phyloP scores from a whole-genome alignment of 1,284 basidiomycete species.

The Ceratobasidium sp. region DNA sequence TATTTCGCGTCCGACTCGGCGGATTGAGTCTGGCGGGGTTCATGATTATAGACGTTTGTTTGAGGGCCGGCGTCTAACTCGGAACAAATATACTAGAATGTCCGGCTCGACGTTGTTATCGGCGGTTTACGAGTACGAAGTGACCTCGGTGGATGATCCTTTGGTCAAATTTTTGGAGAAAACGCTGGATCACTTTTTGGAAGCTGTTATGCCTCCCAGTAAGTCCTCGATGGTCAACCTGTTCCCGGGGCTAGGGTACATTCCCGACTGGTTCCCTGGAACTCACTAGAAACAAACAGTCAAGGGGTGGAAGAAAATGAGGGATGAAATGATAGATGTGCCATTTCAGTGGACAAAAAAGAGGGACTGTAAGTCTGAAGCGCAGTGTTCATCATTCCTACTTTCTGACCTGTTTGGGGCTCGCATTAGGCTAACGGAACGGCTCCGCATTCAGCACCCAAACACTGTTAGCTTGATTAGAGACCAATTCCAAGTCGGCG shows the following conservation, averaged over 20 bases:
- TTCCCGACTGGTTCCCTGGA: constrained; percentile 38
- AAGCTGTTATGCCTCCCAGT: constrained; percentile 11
- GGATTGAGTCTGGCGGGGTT: too few species aligned
- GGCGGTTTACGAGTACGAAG: constrained; percentile 25
- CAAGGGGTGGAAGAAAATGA: constrained; percentile 12
- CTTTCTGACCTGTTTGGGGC: too few species aligned
- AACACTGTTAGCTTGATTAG: constrained; percentile 9
- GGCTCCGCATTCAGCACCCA: constrained; percentile 2
- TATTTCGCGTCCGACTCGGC: constrained; percentile 20
- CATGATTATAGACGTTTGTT: too few species aligned
- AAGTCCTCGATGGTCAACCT: constrained; percentile 25
- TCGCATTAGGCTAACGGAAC: background rate
- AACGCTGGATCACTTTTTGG: background rate
- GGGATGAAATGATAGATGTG: constrained; percentile 17
- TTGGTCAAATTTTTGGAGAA: constrained; percentile 12
- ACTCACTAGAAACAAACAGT: constrained; percentile 22
- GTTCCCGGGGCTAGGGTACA: constrained; percentile 29
- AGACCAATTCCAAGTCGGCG: background rate
- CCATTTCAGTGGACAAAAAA: constrained; percentile 27
- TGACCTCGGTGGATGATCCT: constrained; percentile 22
- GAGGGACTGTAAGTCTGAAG: constrained; percentile 12
- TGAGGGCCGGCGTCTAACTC: background rate
- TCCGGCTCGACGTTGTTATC: constrained; percentile 5
- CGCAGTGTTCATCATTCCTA: too few species aligned
- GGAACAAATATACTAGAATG: background rate